Evolutionary conservation across 805 yeast genomes (phyloP).

Genomic region (Danielia oregonensis): DNA sequence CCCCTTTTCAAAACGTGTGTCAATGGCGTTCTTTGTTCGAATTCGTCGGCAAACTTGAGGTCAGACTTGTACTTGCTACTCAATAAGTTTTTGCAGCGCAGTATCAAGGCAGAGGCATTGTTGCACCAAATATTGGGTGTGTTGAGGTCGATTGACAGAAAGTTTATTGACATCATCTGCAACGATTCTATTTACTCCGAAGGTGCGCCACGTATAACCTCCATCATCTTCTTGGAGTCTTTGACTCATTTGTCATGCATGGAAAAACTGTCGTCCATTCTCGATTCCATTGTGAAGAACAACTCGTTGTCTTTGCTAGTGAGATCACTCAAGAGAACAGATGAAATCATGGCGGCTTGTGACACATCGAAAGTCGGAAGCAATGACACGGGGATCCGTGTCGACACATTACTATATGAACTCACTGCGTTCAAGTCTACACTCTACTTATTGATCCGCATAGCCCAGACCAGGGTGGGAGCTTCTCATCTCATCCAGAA

Average conservation of each 20-base stretch:
- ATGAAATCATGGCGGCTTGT: conserved; percentile 50
- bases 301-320: conserved; percentile 65
- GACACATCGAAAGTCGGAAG: conserved; percentile 8
- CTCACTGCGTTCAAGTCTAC: conserved; percentile 73
- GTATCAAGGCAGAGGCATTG: conserved; percentile 37
- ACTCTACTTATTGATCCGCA: conserved; percentile 62
- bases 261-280: conserved; percentile 48
- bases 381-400: conserved; percentile 29
- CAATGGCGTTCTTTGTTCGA: conserved; percentile 67
- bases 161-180: conserved; percentile 60
- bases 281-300: conserved; percentile 58
- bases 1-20: conserved; percentile 72
- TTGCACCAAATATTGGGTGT: conserved; percentile 49
- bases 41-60: conserved; percentile 63
- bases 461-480: conserved; percentile 75
- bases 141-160: conserved; percentile 55
- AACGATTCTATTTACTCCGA: conserved; percentile 79
- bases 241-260: conserved; percentile 51
- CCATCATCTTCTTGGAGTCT: conserved; percentile 71
- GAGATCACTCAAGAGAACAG: conserved; percentile 65
- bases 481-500: conserved; percentile 73
- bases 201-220: conserved; percentile 70
- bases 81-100: conserved; percentile 58
- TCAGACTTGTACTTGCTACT: conserved; percentile 76
- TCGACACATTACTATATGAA: conserved; percentile 64